Percentiles rank a stretch among this genome's conserved stretches.
These are phyloP conservation scores for Rhododendron molle DNA, from an alignment of 148 eudicot species.

Conservation along the genomic window DNA sequence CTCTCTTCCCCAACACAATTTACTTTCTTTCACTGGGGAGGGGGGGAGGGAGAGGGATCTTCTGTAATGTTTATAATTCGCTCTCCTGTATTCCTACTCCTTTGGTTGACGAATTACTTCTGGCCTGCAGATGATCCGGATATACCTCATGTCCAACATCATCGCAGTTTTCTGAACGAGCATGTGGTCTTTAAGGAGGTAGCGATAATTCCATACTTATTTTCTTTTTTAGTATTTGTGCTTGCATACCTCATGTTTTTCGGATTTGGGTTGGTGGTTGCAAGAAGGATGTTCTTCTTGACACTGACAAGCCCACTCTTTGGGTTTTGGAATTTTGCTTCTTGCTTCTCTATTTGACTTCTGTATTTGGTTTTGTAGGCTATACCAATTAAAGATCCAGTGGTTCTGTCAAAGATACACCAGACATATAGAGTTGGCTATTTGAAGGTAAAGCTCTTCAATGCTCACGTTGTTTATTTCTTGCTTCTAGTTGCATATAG, in stretches of 20 bases:
- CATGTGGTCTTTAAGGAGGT: conserved; percentile 97
- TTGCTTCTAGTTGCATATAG: conserved; percentile 7
- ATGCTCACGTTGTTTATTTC: conserved; percentile 5
- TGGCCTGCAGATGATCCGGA: conserved; percentile 77
- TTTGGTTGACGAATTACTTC: conserved; percentile 5
- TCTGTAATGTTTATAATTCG: not conserved
- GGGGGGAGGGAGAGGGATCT: not conserved
- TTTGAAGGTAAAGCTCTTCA: conserved; percentile 52
- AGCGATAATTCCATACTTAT: not conserved
- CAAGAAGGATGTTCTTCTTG: not conserved
- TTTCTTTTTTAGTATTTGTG: not conserved
- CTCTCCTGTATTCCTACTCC: not conserved
- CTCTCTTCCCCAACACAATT: not conserved
- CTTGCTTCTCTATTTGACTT: conserved; percentile 5
- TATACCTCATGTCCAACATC: conserved; percentile 49
- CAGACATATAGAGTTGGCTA: conserved; percentile 89
- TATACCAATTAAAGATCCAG: conserved; percentile 78
- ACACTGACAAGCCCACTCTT: not conserved
- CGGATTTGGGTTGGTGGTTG: not conserved
- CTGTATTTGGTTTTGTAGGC: conserved; percentile 44
- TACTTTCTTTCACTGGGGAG: not conserved
- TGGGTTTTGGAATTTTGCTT: not conserved
- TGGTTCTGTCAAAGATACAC: conserved; percentile 87
- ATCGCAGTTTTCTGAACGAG: conserved; percentile 76
- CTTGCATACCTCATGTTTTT: not conserved